Base-by-base conservation (phyloP, 2,329 filamentous ascomycete genomes). In the Ophiostoma sp. region DNA sequence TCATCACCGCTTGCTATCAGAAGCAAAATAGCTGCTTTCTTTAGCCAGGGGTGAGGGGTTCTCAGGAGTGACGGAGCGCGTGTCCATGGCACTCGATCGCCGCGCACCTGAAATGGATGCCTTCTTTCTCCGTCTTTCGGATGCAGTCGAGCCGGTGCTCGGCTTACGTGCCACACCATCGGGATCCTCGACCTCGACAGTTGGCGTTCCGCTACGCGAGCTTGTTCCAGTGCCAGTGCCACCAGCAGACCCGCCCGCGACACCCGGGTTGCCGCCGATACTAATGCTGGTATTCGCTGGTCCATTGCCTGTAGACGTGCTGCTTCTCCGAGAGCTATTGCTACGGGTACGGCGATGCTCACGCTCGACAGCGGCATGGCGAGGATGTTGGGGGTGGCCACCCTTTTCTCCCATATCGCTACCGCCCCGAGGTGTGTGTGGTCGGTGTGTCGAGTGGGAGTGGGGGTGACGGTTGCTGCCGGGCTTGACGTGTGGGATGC, bases 11-110 rank as follows among this genome's bases (percentile, higher is more conserved):
- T 55, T 40, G 14, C 66, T 49, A 40, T 67, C 38, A 8, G 36
- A 38, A 5, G 42, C 60, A 5, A 49, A 60, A n/a, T 77, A 71
- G 64, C 77, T 83, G 70, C 79, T 83, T 72, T 83, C 83, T 66
- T 78, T 79, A 6, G 82, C 81, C 69, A 87, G 74, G 3, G 84
- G 84, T 3, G 84, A 86, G 4, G 84, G 78, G 18, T 79, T 79
- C 58, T 87, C 84, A 0, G 84, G 84, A 3, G 84, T 85, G 2
- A 83, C 79, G 4, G 83, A 85, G 66, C 84, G 76, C 4, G 81
- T 82, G 65, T 86, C 83, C 38, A 45, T 38, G 4, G 77, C 76
- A 0, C 78, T 78, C 0, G 81, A 76, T 45, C 83, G 78, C 73
- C 18, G 80, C 9, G 41, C 3, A 0, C 64, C 65, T 4, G 69